Evolutionary conservation across 495 filamentous ascomycete genomes (phyloP), one percentile per base, ranked within the genome.

Genomic region (Aspergillus biplanus): DNA sequence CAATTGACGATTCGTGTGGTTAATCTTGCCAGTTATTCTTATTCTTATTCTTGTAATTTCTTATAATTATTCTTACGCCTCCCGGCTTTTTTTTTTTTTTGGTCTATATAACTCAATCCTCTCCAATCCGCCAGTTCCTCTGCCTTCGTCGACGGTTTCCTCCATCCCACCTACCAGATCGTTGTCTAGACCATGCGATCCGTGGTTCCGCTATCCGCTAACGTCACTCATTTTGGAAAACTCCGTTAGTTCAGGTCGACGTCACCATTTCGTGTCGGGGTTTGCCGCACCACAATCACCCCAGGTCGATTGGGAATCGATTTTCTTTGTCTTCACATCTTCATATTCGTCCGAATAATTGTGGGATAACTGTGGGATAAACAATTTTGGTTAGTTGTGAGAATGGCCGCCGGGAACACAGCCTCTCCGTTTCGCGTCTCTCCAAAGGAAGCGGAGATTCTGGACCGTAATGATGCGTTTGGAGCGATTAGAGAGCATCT

Each of bases 401-500:
- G 18, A 66, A 77, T 79, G 73, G 71, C 71, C 32, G 68, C 65
- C 35, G 58, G 52, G 35, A 65, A 67, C 63, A 71, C 67, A 11
- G 56, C 63, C 9, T 81, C 79, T n/a, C 82, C 83, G 0, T 85
- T 85, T 62, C 73, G 69, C 16, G 74, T 85, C 63, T 75, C 78
- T 18, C 64, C 35, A 13, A 71, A 74, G 15, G 80, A 81, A 32
- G 69, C 67, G 11, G 68, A 74, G 39, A 69, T 69, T 34, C 64
- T 84, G 34, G 73, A 75, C 33, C 71, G 70, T 54, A 80, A 79
- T 69, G 75, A 78, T 55, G 76, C 78, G 12, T 83, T 84, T 57
- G 65, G 66, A 13, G 66, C 74, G 6, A 70, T 85, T 59, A 74
- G 80, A 46, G 73, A 76, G 52, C 78, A 76, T 52, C 69, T 83